A percentile compares a stretch with the other conserved stretches of the same genome.
phyloP scores from a whole-genome alignment of 495 filamentous ascomycete species.

The Tuber borchii region DNA sequence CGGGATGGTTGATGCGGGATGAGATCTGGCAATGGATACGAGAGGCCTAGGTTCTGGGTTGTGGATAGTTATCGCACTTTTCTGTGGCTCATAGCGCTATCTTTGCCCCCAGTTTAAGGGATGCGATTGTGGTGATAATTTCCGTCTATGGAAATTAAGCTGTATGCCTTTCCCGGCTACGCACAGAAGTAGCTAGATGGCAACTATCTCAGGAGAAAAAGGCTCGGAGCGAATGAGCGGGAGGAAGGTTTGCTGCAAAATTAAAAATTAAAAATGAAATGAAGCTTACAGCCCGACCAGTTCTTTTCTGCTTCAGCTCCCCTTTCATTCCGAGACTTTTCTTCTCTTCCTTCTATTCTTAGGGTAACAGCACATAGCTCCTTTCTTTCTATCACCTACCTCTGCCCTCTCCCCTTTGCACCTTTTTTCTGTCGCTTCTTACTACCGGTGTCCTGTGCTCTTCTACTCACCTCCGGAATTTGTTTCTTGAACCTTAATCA shows the following conservation, averaged over 20 bases:
- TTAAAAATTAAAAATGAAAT: slow-evolving; percentile 12
- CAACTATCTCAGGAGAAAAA: slow-evolving; percentile 11
- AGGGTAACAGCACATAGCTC: neutral
- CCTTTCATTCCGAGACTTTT: neutral
- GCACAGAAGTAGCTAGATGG: neutral
- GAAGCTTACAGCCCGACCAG: slow-evolving; percentile 21
- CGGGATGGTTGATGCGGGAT: neutral
- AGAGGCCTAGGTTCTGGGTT: neutral
- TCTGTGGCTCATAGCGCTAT: neutral
- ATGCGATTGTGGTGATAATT: neutral
- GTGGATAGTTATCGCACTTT: neutral
- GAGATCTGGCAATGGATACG: neutral
- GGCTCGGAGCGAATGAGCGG: neutral
- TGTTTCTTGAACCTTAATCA: neutral
- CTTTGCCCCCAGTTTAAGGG: neutral
- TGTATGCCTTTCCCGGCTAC: neutral
- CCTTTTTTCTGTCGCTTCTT: no score
- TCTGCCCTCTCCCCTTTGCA: no score
- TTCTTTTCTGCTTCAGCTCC: neutral
- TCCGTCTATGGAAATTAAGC: neutral
- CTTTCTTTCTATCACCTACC: neutral
- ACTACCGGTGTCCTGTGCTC: neutral
- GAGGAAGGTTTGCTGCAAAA: slow-evolving; percentile 9
- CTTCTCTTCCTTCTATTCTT: slow-evolving; percentile 12
- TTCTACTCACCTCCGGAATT: neutral